A percentile compares a stretch with the other conserved stretches of the same genome.
Conservation (phyloP, 495 filamentous ascomycete species). For the Podospora comata region DNA sequence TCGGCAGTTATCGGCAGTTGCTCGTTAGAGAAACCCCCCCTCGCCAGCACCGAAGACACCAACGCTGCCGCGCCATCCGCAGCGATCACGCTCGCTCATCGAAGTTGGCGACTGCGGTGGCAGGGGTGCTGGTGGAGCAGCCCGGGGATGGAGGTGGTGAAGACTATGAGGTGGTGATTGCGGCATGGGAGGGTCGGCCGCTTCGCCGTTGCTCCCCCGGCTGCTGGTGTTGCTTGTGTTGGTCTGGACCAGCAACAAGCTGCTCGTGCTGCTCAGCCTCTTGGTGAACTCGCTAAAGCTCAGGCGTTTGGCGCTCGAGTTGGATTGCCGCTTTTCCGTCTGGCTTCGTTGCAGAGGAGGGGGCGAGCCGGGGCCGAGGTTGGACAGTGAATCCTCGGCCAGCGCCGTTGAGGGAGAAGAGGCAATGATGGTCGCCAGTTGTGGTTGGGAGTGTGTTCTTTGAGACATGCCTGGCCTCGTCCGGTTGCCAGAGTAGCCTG, state of each 20-base stretch:
- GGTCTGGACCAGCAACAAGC: slow-evolving; percentile 52
- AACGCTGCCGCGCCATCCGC: slow-evolving; percentile 50
- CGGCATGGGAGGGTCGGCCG: slow-evolving; percentile 28
- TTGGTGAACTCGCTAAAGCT: slow-evolving; percentile 56
- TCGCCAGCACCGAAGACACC: slow-evolving; percentile 49
- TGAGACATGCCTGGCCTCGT: slow-evolving; percentile 38
- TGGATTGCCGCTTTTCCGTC: slow-evolving; percentile 45
- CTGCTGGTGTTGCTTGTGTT: slow-evolving; percentile 47
- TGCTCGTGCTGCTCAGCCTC: slow-evolving; percentile 51
- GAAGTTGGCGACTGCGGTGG: slow-evolving; percentile 17
- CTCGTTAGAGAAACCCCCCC: slow-evolving; percentile 38
- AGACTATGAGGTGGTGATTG: slow-evolving; percentile 24
- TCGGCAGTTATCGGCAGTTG: slow-evolving; percentile 11
- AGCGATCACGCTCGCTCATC: slow-evolving; percentile 27
- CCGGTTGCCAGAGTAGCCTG: slow-evolving; percentile 40
- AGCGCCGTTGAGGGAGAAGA: slow-evolving; percentile 16
- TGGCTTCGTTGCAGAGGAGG: slow-evolving; percentile 23
- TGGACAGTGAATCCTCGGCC: slow-evolving; percentile 20
- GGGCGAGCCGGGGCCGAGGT: slow-evolving; percentile 18
- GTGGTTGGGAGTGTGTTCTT: slow-evolving; percentile 45
- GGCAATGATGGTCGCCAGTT: slow-evolving; percentile 34
- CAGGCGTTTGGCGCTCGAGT: slow-evolving; percentile 45
- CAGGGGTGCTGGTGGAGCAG: slow-evolving; percentile 14
- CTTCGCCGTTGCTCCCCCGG: slow-evolving; percentile 43
- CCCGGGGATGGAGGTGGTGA: slow-evolving; percentile 29